A percentile compares a stretch with the other conserved stretches of the same genome.
phyloP scores from a whole-genome alignment of 768 basidiomycete species.

The Scleroderma citrinum region DNA sequence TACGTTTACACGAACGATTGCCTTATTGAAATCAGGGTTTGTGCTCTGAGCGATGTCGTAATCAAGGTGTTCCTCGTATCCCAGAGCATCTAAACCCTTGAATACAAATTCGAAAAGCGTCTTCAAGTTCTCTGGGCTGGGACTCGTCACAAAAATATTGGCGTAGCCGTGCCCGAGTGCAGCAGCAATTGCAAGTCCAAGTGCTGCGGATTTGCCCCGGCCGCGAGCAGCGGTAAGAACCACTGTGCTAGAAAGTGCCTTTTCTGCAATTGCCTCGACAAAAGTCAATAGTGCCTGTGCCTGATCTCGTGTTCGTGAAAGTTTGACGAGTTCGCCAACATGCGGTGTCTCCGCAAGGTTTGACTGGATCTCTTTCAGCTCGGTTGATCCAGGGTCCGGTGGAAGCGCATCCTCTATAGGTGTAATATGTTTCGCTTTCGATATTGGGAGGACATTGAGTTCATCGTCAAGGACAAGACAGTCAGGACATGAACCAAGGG shows the following conservation, averaged over 20 bases:
- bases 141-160: conserved; percentile 97
- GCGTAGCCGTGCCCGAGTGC: conserved; percentile 92
- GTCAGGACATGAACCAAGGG: conserved; percentile 87
- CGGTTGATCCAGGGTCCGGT: conserved; percentile 43
- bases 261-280: conserved; percentile 88
- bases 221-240: conserved; percentile 93
- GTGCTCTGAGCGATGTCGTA: conserved; percentile 95
- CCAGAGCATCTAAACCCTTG: conserved; percentile 90
- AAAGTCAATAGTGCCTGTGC: conserved; percentile 93
- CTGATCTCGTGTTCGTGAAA: conserved; percentile 91
- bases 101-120: conserved; percentile 98
- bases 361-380: conserved; percentile 73
- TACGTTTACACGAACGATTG: conserved; percentile 92
- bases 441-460: conserved; percentile 94
- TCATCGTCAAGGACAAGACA: conserved; percentile 97
- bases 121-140: conserved; percentile 95
- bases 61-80: conserved; percentile 96
- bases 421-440: conserved; percentile 87
- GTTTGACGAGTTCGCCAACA: conserved; percentile 81
- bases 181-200: conserved; percentile 92
- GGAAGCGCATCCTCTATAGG: conserved; percentile 41
- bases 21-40: conserved; percentile 91
- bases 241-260: conserved; percentile 90
- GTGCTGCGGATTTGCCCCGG: conserved; percentile 92
- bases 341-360: conserved; percentile 78